phyloP scores from a whole-genome alignment of 192 early-diverging fungal species.

The Spinellus fusiger region DNA sequence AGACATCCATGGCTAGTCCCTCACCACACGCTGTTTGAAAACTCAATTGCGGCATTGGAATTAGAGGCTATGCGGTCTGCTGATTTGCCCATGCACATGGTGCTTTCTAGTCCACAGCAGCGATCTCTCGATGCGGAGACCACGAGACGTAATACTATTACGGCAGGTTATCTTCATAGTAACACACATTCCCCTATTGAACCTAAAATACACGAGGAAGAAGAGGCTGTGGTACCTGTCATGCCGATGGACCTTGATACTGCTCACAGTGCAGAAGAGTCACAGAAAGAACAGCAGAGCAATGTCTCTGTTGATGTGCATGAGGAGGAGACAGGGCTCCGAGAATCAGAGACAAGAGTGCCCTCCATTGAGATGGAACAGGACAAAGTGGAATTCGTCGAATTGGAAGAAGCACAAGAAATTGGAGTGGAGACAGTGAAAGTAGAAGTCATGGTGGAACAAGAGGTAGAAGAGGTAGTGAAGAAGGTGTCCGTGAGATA shows the following conservation, averaged over 20 bases:
- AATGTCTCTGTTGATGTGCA: no score
- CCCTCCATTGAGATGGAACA: no score
- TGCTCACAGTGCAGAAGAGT: background rate
- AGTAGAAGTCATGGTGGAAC: no score
- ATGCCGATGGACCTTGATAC: background rate
- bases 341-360: no score
- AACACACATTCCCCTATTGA: conserved; percentile 1
- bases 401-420: no score
- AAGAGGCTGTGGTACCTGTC: background rate
- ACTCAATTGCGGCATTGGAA: conserved; percentile 11
- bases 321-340: no score
- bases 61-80: conserved; percentile 13
- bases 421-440: no score
- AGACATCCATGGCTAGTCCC: conserved; percentile 47
- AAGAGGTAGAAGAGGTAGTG: no score
- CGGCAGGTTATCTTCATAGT: background rate
- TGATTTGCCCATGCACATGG: conserved; percentile 12
- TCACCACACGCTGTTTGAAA: conserved; percentile 17
- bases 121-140: conserved; percentile 1
- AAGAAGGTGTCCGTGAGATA: no score
- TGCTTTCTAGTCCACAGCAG: conserved; percentile 4
- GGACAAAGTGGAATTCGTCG: no score
- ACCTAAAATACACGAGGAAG: background rate
- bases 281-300: background rate
- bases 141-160: conserved; percentile 13